Evolutionary conservation across 2,329 filamentous ascomycete species (phyloP).

Genomic region (Penicillium sp.): DNA sequence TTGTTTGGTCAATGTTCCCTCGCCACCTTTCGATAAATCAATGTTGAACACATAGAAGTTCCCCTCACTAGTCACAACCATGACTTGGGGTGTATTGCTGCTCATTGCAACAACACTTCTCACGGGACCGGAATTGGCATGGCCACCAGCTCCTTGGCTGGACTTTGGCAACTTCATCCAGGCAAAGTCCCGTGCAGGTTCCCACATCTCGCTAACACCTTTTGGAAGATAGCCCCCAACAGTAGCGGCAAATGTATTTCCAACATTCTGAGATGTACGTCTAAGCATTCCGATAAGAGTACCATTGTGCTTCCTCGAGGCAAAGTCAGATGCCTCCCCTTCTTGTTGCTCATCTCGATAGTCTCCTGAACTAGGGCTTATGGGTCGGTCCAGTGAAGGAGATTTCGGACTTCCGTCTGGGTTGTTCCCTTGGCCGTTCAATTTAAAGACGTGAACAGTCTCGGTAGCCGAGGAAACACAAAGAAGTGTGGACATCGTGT

Average conservation of each 20-base stretch:
- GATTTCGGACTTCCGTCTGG: slow-evolving; percentile 25
- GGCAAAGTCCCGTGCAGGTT: slow-evolving; percentile 89
- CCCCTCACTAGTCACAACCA: slow-evolving; percentile 96
- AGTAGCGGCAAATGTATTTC: slow-evolving; percentile 79
- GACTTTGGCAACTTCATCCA: slow-evolving; percentile 85
- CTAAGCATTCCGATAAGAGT: slow-evolving; percentile 86
- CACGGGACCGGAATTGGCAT: slow-evolving; percentile 53
- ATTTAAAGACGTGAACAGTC: slow-evolving; percentile 92
- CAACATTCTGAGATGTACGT: slow-evolving; percentile 91
- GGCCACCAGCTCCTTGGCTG: slow-evolving; percentile 33
- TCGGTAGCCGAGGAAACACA: slow-evolving; percentile 96
- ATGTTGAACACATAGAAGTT: slow-evolving; percentile 94
- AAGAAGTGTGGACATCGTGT: slow-evolving; percentile 84
- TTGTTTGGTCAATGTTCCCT: slow-evolving; percentile 85
- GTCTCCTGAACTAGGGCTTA: slow-evolving; percentile 26
- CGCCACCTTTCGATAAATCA: slow-evolving; percentile 89
- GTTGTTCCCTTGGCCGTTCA: slow-evolving; percentile 46
- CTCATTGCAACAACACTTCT: slow-evolving; percentile 97
- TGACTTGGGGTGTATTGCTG: slow-evolving; percentile 88
- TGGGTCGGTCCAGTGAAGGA: slow-evolving; percentile 25
- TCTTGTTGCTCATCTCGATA: slow-evolving; percentile 27
- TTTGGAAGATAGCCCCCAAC: slow-evolving; percentile 89
- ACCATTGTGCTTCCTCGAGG: slow-evolving; percentile 56
- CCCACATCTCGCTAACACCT: slow-evolving; percentile 97
- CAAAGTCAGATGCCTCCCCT: slow-evolving; percentile 29